Conservation (phyloP, 176 grass and related monocot genomes). For the Triticum dicoccoides region DNA sequence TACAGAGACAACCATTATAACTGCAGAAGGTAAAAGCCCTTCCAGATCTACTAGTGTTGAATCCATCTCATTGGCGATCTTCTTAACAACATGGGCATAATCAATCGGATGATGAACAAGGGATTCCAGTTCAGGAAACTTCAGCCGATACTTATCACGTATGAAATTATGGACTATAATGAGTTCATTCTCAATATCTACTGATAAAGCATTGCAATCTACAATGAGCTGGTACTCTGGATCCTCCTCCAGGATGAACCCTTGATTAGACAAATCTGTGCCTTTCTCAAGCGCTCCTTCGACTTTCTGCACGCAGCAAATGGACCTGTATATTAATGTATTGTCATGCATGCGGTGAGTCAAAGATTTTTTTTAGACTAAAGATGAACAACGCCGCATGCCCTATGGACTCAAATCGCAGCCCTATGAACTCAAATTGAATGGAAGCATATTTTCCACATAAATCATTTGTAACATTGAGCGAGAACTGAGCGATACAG, state of each 20-base stretch:
- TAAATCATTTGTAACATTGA: not conserved
- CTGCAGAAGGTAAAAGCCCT: constrained; percentile 86
- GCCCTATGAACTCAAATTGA: not conserved
- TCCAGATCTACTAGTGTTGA: constrained; percentile 82
- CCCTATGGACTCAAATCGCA: not conserved
- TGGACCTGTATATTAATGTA: not conserved
- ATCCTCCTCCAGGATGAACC: constrained; percentile 69
- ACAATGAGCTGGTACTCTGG: constrained; percentile 89
- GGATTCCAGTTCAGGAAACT: constrained; percentile 87
- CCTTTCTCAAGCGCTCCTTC: constrained; percentile 73
- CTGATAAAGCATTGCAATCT: constrained; percentile 83
- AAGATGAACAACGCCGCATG: not conserved
- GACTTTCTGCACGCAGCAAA: constrained; percentile 57
- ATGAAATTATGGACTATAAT: constrained; percentile 97
- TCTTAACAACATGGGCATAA: constrained; percentile 90
- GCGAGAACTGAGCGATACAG: not conserved
- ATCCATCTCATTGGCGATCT: constrained; percentile 90
- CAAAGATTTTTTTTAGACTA: not conserved
- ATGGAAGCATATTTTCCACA: not conserved
- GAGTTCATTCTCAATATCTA: constrained; percentile 91
- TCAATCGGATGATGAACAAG: constrained; percentile 94
- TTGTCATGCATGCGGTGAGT: not conserved
- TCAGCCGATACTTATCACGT: constrained; percentile 79
- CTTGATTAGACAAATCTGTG: constrained; percentile 45
- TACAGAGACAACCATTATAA: constrained; percentile 83